Base-by-base conservation (phyloP, 2,329 filamentous ascomycete species). In the Fusarium agapanthi region DNA sequence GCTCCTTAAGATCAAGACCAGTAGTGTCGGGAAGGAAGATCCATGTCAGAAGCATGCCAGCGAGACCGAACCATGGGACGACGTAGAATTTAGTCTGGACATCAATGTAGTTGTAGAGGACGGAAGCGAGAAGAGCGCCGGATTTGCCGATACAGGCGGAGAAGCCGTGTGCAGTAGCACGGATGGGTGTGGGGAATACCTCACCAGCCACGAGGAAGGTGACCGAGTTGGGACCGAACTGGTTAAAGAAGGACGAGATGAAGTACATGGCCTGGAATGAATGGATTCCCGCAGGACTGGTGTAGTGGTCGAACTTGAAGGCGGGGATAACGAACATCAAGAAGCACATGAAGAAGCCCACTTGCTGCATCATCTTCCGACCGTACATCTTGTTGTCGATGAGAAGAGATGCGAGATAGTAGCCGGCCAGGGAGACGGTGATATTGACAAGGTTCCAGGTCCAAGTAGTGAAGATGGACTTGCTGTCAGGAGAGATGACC, bases 201-300 rank as follows among this genome's bases (percentile, higher is more conserved):
- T 98, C 95, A 47, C 94, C 95, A 47, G 95, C 95, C 40, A 97
- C 93, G 75, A 98, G 89, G 92, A 98, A 98, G 71, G 95, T 97
- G 78, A 98, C 95, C 51, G 91, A 92, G 88, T 98, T 98, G 83
- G 95, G 95, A 18, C 95, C 95, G 79, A 98, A 98, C 82, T 98
- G 95, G 88, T 98, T 98, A 91, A 98, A 98, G 87, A 98, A 98
- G 30, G 94, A 97, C 13, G 94, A 97, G 76, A 98, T 83, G 85
- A 97, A 98, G 88, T 98, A 98, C 94, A 98, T 97, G 80, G 95
- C 91, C 86, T 98, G 95, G 91, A 98, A 98, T n/a, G 88, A 86
- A 79, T 94, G 91, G 81, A 98, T 92, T 77, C 94, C 90, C 11
- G 86, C 86, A 2, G 87, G 84, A 55, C 86, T 86, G 26, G 89